These are phyloP conservation scores for Dictyostelium discoideum DNA, from an alignment of 78 protist species.

Conservation along the genomic window dicty_2.7 NC_007088.5:4511501-4512000, in stretches of 20 bases:
- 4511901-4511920: slow-evolving; percentile 30
- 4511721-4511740: background rate
- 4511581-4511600: slow-evolving; percentile 21
- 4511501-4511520: slow-evolving; percentile 77
- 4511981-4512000: slow-evolving; percentile 89
- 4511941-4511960: slow-evolving; percentile 46
- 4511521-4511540: slow-evolving; percentile 88
- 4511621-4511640: slow-evolving; percentile 93
- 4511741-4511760: slow-evolving; percentile 80
- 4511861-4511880: slow-evolving; percentile 78
- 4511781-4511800: slow-evolving; percentile 84
- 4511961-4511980: slow-evolving; percentile 90
- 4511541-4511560: slow-evolving; percentile 78
- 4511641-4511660: slow-evolving; percentile 86
- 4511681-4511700: slow-evolving; percentile 74
- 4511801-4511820: slow-evolving; percentile 80
- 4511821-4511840: slow-evolving; percentile 29
- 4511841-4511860: slow-evolving; percentile 71
- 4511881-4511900: slow-evolving; percentile 37
- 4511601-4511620: slow-evolving; percentile 88
- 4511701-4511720: slow-evolving; percentile 38
- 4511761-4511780: background rate
- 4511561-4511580: slow-evolving; percentile 24
- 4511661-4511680: slow-evolving; percentile 82
- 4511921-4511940: background rate